These are phyloP conservation scores for Globisporangium sylvaticum DNA, from an alignment of 352 stramenopile species.

Conservation along the genomic window DNA sequence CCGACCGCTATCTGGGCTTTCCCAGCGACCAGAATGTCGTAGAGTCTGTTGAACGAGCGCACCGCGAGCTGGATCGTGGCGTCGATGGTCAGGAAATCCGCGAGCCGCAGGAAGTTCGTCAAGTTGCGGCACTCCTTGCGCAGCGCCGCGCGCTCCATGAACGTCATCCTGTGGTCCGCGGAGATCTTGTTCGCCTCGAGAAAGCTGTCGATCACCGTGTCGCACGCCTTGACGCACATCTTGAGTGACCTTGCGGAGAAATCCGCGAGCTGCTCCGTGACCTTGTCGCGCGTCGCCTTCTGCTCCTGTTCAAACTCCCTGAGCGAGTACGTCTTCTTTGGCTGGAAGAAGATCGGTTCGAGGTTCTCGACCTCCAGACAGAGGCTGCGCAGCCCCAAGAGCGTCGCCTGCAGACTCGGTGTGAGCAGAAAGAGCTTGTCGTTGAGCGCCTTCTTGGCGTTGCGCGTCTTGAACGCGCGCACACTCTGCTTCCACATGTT, in stretches of 20 bases:
- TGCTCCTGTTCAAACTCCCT: constrained; percentile 82
- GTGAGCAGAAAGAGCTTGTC: constrained; percentile 88
- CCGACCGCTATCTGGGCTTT: constrained; percentile 27
- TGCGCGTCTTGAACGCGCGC: constrained; percentile 80
- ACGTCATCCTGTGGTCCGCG: constrained; percentile 93
- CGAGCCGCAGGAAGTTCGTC: constrained; percentile 90
- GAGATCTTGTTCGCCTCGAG: constrained; percentile 90
- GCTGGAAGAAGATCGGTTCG: constrained; percentile 65
- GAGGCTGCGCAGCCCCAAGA: constrained; percentile 72
- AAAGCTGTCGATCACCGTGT: constrained; percentile 91
- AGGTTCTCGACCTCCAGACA: constrained; percentile 68
- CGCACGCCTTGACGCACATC: constrained; percentile 87
- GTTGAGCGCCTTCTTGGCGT: constrained; percentile 79
- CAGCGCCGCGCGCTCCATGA: constrained; percentile 93
- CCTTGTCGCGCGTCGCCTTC: constrained; percentile 34
- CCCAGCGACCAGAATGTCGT: constrained; percentile 46
- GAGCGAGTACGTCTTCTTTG: constrained; percentile 74
- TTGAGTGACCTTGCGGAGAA: constrained; percentile 72
- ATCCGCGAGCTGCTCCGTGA: constrained; percentile 49
- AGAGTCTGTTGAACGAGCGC: constrained; percentile 62
- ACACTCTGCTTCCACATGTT: constrained; percentile 91
- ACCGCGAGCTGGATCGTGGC: constrained; percentile 86
- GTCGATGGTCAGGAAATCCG: constrained; percentile 90
- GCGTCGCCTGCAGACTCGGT: constrained; percentile 71
- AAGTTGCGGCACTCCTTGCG: constrained; percentile 89